Evolutionary conservation across 2,329 filamentous ascomycete species (phyloP).

Genomic region (Monosporascus sp.): DNA sequence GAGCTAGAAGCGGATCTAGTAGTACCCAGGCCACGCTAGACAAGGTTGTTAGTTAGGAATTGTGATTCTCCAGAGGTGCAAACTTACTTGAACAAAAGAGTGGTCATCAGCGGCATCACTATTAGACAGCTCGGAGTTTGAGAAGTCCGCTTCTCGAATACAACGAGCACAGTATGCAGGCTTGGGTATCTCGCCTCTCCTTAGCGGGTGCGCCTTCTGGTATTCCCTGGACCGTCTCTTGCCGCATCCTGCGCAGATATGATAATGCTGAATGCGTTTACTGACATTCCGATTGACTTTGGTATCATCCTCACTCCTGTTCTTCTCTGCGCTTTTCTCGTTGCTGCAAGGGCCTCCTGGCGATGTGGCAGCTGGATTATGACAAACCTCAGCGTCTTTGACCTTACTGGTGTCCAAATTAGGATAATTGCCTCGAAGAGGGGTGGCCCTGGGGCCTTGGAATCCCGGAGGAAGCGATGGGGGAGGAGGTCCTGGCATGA

Average conservation of each 20-base stretch:
- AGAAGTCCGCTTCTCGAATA: conserved; percentile 8
- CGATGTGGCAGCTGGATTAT: neutral
- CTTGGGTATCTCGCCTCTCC: conserved; percentile 18
- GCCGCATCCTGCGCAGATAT: conserved; percentile 21
- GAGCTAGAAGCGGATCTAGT: conserved; percentile 1
- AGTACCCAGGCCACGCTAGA: conserved; percentile 4
- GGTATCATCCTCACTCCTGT: neutral
- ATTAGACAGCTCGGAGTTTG: conserved; percentile 1
- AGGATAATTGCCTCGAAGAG: neutral
- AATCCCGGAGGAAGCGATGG: neutral
- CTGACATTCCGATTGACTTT: conserved; percentile 5
- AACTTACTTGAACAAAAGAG: conserved; percentile 1
- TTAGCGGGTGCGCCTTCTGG: conserved; percentile 17
- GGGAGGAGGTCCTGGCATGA: neutral
- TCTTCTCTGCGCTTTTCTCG: neutral
- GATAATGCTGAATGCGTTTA: conserved; percentile 16
- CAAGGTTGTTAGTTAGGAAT: conserved; percentile 2
- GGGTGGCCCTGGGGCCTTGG: neutral
- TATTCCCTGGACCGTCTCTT: conserved; percentile 17
- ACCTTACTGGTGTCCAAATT: too few species aligned
- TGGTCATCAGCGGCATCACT: conserved; percentile 1
- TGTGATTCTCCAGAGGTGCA: neutral
- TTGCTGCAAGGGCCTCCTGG: neutral
- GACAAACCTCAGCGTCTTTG: too few species aligned
- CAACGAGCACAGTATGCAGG: conserved; percentile 18